A percentile compares a stretch with the other conserved stretches of the same genome.
Evolutionary conservation across 2,329 filamentous ascomycete species (phyloP).

Genomic region (Alternaria solani): DNA sequence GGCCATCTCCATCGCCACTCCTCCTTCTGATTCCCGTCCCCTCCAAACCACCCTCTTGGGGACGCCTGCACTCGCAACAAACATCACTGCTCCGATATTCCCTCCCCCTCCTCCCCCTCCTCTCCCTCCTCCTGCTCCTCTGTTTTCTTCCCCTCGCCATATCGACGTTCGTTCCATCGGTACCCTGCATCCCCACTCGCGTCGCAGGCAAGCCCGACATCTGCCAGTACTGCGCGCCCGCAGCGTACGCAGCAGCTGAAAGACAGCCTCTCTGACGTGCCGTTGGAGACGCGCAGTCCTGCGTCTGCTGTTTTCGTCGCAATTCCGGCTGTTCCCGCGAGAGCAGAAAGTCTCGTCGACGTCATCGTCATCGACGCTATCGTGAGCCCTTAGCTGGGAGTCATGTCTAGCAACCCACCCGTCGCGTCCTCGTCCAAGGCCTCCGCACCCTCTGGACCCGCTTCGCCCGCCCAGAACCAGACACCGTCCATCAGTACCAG

Average conservation of each 20-base stretch:
- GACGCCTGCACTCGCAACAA: constrained; percentile 17
- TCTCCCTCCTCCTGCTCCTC: not conserved
- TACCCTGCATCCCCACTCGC: not conserved
- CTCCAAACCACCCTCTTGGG: constrained; percentile 22
- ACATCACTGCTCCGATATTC: not conserved
- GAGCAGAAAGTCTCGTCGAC: not conserved
- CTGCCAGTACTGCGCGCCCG: constrained; percentile 9
- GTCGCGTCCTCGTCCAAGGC: constrained; percentile 54
- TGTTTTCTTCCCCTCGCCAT: not conserved
- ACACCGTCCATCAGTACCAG: constrained; percentile 53
- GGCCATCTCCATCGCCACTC: constrained; percentile 14
- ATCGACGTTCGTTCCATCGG: constrained; percentile 3
- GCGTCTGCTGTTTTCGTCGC: not conserved
- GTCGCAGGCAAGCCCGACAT: constrained; percentile 8
- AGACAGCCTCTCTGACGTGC: not conserved
- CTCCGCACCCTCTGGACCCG: constrained; percentile 46
- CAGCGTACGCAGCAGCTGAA: not conserved
- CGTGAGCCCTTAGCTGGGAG: constrained; percentile 38
- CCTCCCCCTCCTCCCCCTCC: not conserved
- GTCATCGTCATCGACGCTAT: constrained; percentile 15
- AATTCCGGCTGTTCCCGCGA: not conserved
- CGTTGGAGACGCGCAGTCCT: not conserved
- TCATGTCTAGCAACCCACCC: constrained; percentile 57
- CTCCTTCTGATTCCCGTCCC: constrained; percentile 14
- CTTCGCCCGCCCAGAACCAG: constrained; percentile 55